Conservation (phyloP, 257 asterid genomes). For the Solanum chilense region DNA sequence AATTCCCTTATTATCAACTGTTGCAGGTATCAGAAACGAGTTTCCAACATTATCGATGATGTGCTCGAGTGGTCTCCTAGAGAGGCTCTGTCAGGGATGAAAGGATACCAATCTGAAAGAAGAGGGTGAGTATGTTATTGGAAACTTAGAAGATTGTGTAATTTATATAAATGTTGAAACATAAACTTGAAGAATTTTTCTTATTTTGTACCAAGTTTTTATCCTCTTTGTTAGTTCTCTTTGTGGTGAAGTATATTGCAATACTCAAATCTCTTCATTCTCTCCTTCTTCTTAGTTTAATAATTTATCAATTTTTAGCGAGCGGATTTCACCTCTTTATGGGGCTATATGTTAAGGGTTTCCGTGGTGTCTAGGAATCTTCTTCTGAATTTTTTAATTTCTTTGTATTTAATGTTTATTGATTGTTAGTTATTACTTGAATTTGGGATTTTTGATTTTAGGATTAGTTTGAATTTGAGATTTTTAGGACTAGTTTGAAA, state of each 20-base stretch:
- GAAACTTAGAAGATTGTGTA: slow-evolving; percentile 15
- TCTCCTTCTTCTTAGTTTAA: neutral
- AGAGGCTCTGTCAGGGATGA: slow-evolving; percentile 85
- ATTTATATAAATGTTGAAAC: slow-evolving; percentile 5
- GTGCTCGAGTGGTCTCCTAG: slow-evolving; percentile 98
- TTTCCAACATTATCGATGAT: slow-evolving; percentile 89
- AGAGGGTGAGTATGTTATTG: slow-evolving; percentile 14
- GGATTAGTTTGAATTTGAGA: too few relatives aligned
- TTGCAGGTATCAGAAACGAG: slow-evolving; percentile 89
- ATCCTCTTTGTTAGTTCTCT: neutral
- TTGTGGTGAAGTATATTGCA: neutral
- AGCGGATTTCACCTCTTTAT: too few relatives aligned
- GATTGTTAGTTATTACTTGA: too few relatives aligned
- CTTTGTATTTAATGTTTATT: too few relatives aligned
- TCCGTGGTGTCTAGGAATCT: too few relatives aligned
- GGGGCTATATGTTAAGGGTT: too few relatives aligned
- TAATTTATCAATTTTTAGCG: too few relatives aligned
- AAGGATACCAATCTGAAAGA: slow-evolving; percentile 41
- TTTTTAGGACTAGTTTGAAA: too few relatives aligned
- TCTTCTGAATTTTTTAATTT: too few relatives aligned
- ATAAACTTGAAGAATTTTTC: neutral
- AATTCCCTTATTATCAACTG: neutral
- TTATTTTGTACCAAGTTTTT: neutral
- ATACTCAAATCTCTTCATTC: neutral
- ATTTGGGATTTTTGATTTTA: neutral